A percentile compares a stretch with the other conserved stretches of the same genome.
phyloP scores from a whole-genome alignment of 2,329 filamentous ascomycete species.

The Diaporthe longicolla region DNA sequence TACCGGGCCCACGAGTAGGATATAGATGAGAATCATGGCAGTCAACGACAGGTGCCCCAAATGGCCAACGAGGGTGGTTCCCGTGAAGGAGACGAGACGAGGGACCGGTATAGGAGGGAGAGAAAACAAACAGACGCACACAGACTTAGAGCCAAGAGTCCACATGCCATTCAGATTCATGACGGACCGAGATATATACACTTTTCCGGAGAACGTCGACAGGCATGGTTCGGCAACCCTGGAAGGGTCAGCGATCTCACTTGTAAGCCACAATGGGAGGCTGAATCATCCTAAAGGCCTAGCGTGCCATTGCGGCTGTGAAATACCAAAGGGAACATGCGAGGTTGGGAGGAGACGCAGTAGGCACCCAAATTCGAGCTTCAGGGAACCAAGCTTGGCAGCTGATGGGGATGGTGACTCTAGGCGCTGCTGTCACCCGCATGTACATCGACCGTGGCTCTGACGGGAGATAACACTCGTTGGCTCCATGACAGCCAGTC shows the following conservation, averaged over 20 bases:
- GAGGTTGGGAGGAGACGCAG: constrained; percentile 15
- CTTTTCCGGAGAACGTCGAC: background rate
- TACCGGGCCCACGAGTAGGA: constrained; percentile 40
- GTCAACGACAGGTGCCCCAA: constrained; percentile 38
- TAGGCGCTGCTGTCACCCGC: constrained; percentile 29
- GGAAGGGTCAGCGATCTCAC: constrained; percentile 7
- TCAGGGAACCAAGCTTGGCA: constrained; percentile 4
- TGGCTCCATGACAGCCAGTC: background rate
- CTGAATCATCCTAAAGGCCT: constrained; percentile 16
- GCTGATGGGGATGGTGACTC: constrained; percentile 20
- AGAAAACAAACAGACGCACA: background rate
- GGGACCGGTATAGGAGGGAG: background rate
- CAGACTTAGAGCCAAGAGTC: background rate
- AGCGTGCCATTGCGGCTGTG: constrained; percentile 22
- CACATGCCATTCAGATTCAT: background rate
- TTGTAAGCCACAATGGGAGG: constrained; percentile 20
- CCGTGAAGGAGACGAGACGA: background rate
- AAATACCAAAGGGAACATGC: background rate
- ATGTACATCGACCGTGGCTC: background rate
- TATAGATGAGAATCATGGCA: constrained; percentile 43
- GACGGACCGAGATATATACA: constrained; percentile 22
- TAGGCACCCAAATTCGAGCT: constrained; percentile 8
- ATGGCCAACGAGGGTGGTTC: constrained; percentile 34
- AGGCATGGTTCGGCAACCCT: constrained; percentile 5
- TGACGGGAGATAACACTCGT: background rate